A percentile compares a stretch with the other conserved stretches of the same genome.
Evolutionary conservation across 305 asterid genomes (phyloP).

Genomic region (Fraxinus ornus): DNA sequence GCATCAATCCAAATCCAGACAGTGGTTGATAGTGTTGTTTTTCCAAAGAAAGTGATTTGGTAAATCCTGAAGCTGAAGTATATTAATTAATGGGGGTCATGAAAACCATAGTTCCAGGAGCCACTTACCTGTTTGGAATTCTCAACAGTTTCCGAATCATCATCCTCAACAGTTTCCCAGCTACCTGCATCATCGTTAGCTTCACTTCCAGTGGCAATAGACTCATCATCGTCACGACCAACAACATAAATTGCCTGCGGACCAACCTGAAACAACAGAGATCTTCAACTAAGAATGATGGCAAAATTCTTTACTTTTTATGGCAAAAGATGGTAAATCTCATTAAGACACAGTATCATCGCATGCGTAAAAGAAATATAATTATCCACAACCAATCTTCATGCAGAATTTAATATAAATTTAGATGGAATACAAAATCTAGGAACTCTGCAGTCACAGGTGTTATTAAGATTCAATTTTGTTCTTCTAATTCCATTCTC

Average conservation of each 20-base stretch:
- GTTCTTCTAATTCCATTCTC: not conserved
- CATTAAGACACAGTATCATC: not conserved
- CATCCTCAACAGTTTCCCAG: conserved; percentile 98
- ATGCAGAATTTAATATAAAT: not conserved
- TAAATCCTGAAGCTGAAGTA: conserved; percentile 15
- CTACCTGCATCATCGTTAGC: conserved; percentile 79
- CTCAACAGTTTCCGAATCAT: conserved; percentile 46
- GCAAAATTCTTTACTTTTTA: not conserved
- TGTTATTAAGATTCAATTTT: not conserved
- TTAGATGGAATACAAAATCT: not conserved
- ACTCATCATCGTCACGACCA: conserved; percentile 96
- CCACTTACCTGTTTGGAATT: conserved; percentile 58
- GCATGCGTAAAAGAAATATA: not conserved
- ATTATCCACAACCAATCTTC: not conserved
- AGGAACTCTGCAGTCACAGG: not conserved
- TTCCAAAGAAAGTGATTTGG: not conserved
- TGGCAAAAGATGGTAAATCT: not conserved
- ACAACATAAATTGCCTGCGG: conserved; percentile 99
- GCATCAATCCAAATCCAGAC: not conserved
- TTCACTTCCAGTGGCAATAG: conserved; percentile 73
- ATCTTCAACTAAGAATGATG: conserved; percentile 19
- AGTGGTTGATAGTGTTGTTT: not conserved
- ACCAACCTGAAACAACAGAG: conserved; percentile 66
- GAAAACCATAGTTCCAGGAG: conserved; percentile 24
- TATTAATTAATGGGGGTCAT: not conserved